Evolutionary conservation across 306 rosid genomes (phyloP).

Genomic region (Pachyrhizus erosus): DNA sequence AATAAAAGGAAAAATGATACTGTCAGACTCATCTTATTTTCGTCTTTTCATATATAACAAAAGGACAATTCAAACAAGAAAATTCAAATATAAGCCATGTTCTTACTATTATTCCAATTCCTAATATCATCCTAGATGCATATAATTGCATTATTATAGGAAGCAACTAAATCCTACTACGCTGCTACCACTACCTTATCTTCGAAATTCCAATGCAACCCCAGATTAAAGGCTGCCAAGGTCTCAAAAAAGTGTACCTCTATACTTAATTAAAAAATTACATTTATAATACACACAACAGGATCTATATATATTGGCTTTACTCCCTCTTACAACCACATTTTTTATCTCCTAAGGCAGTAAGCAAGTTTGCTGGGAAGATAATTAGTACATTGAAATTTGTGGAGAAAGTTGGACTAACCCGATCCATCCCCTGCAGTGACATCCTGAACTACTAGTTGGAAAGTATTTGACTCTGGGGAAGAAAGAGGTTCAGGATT

Average conservation of each 20-base stretch:
- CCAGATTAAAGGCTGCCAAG: background rate
- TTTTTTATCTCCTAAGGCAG: constrained; percentile 26
- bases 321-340: constrained; percentile 19
- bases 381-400: constrained; percentile 32
- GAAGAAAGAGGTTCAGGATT: constrained; percentile 51
- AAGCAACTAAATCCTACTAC: constrained; percentile 23
- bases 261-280: constrained; percentile 9
- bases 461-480: constrained; percentile 48
- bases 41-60: constrained; percentile 1
- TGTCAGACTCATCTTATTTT: constrained; percentile 35
- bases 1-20: constrained; percentile 21
- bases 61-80: constrained; percentile 26
- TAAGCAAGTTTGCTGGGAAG: constrained; percentile 28
- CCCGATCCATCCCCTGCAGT: constrained; percentile 76
- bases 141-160: background rate
- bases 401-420: constrained; percentile 54
- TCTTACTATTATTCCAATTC: background rate
- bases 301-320: constrained; percentile 18
- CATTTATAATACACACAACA: constrained; percentile 25
- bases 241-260: constrained; percentile 6
- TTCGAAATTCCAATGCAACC: constrained; percentile 21
- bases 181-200: constrained; percentile 3
- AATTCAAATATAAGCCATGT: constrained; percentile 22
- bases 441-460: constrained; percentile 75
- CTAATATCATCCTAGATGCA: constrained; percentile 32